Evolutionary conservation across 345 rosid species (phyloP).

Genomic region (Salix viminalis): DNA sequence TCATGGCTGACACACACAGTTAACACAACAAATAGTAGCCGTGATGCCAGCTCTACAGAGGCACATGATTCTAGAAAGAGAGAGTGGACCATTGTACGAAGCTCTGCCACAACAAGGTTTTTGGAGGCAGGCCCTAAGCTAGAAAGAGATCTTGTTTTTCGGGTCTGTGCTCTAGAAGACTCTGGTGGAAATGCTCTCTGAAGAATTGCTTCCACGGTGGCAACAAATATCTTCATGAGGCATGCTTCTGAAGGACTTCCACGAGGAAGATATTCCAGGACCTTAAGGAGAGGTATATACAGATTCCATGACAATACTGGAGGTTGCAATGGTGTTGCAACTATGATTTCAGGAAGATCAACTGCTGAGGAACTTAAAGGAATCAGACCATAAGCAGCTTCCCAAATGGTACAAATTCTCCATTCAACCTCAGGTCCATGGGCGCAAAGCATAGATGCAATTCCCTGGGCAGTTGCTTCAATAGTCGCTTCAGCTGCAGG

Average conservation of each 20-base stretch:
- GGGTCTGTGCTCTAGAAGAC: slow-evolving; percentile 44
- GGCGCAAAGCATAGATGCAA: slow-evolving; percentile 99
- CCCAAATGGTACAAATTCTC: slow-evolving; percentile 99
- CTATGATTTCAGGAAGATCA: slow-evolving; percentile 96
- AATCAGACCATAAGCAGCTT: slow-evolving; percentile 94
- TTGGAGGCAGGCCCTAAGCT: slow-evolving; percentile 64
- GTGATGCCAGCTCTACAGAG: slow-evolving; percentile 87
- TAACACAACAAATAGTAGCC: slow-evolving; percentile 85
- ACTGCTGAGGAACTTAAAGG: slow-evolving; percentile 92
- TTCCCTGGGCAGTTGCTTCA: slow-evolving; percentile 99
- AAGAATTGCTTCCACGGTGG: slow-evolving; percentile 89
- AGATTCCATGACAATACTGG: slow-evolving; percentile 89
- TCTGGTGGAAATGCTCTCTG: slow-evolving; percentile 81
- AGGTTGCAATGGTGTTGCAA: slow-evolving; percentile 90
- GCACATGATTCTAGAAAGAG: slow-evolving; percentile 90
- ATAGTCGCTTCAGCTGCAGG: slow-evolving; percentile 96
- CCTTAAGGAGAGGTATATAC: slow-evolving; percentile 94
- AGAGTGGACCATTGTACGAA: slow-evolving; percentile 95
- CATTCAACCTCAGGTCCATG: slow-evolving; percentile 99
- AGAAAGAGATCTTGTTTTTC: slow-evolving; percentile 48
- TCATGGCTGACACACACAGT: slow-evolving; percentile 97
- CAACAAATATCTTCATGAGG: slow-evolving; percentile 92
- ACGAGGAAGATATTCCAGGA: slow-evolving; percentile 93
- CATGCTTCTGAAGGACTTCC: slow-evolving; percentile 99
- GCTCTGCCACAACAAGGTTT: slow-evolving; percentile 92